phyloP scores from a whole-genome alignment of 1,139 yeast species.

The Meyerozyma athensensis region DNA sequence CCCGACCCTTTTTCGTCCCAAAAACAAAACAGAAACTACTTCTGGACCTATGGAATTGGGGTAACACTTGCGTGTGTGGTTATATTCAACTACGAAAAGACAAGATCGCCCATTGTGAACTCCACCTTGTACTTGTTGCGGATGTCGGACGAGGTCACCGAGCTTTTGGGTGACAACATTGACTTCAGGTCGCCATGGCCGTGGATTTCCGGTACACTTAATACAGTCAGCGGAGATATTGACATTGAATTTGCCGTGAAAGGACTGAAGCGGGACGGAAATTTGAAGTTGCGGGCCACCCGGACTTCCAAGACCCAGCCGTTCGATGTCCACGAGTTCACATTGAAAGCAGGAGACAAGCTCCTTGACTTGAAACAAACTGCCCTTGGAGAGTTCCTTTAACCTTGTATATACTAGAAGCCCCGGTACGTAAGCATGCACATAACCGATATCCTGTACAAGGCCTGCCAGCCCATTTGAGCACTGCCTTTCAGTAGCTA shows the following conservation, averaged over 20 bases:
- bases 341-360: constrained; percentile 37
- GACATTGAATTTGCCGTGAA: constrained; percentile 66
- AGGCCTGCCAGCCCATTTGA: background rate
- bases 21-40: constrained; percentile 47
- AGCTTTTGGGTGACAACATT: constrained; percentile 68
- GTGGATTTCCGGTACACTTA: constrained; percentile 83
- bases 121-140: constrained; percentile 86
- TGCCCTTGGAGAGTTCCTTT: constrained; percentile 1
- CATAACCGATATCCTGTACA: constrained; percentile 1
- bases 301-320: constrained; percentile 53
- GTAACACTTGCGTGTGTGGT: constrained; percentile 63
- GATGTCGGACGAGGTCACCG: constrained; percentile 65
- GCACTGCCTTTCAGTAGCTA: background rate
- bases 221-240: constrained; percentile 77
- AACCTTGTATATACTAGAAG: background rate
- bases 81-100: constrained; percentile 88
- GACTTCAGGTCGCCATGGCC: constrained; percentile 70
- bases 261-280: constrained; percentile 56
- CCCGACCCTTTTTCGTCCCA: constrained; percentile 70
- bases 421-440: background rate
- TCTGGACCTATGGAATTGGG: constrained; percentile 57
- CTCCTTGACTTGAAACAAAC: background rate
- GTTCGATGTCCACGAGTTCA: constrained; percentile 59
- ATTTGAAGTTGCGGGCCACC: constrained; percentile 52
- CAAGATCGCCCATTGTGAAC: constrained; percentile 78